phyloP scores from a whole-genome alignment of 192 early-diverging fungal species.

The Allomyces macrogynus region DNA sequence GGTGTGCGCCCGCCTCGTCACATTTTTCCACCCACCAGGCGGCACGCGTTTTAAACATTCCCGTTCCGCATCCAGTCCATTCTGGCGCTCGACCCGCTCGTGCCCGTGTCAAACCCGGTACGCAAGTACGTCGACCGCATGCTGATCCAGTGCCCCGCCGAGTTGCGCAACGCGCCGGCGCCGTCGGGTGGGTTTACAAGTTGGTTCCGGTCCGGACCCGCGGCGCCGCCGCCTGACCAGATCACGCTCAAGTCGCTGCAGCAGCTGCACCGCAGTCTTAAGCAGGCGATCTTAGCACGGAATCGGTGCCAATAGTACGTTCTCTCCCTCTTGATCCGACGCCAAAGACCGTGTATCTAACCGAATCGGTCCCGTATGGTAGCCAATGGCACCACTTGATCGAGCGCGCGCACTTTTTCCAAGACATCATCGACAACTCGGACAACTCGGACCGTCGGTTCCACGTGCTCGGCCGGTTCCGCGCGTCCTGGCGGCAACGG shows the following conservation, averaged over 20 bases:
- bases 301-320: conserved; percentile 54
- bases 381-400: conserved; percentile 56
- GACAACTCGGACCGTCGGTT: conserved; percentile 39
- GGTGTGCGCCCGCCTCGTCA: too few relatives aligned
- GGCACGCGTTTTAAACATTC: too few relatives aligned
- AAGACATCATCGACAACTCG: conserved; percentile 57
- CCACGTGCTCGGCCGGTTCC: conserved; percentile 4
- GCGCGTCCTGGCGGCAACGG: conserved; percentile 3
- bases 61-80: too few relatives aligned
- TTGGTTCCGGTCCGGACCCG: too few relatives aligned
- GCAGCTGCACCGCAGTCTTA: conserved; percentile 45
- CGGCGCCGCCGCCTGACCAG: too few relatives aligned
- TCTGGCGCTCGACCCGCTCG: too few relatives aligned
- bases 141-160: conserved; percentile 34
- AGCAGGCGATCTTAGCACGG: conserved; percentile 43
- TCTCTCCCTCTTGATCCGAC: too few relatives aligned
- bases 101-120: too few relatives aligned
- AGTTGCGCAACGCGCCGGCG: conserved; percentile 7
- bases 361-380: not conserved
- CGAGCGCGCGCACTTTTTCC: conserved; percentile 54
- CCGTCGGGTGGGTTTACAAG: conserved; percentile 5
- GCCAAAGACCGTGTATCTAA: not conserved
- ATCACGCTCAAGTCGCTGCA: conserved; percentile 46
- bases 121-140: conserved; percentile 31
- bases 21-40: too few relatives aligned